Base-by-base conservation (phyloP, 352 stramenopile genomes). In the Elongisporangium senticosum region DNA sequence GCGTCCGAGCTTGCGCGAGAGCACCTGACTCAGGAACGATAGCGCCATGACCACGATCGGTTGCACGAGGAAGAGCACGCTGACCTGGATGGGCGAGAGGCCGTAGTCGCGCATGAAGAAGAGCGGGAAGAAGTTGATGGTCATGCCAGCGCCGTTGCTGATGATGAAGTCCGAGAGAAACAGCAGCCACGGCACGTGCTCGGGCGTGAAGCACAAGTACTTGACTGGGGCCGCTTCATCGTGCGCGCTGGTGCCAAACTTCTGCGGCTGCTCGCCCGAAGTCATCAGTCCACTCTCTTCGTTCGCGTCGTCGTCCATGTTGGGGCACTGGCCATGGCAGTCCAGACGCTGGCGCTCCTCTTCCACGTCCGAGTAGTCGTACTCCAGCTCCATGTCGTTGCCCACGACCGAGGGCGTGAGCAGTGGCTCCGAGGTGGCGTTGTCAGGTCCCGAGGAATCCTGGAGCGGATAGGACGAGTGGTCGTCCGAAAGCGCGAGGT, bases 341-440 rank as follows among this genome's bases (percentile, higher is more conserved):
- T 17, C 33, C 33, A 17, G 11, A 17, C 13, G 33, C 33, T 43
- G 33, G 33, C 33, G 23, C 7, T 60, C 55, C 19, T 20, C 14
- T 55, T 60, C 55, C 23, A 43, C 28, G 17, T 60, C 55, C 23
- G 55, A 60, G 19, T 60, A 60, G 52, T 60, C 39, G 55, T 53
- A 60, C 20, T 60, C 39, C 22, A 84, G 59, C 22, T 81, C 43
- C 22, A 60, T 40, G 26, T 55, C 76, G 51, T 83, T 82, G 47
- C 77, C 77, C 7, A 77, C 74, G 13, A 89, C 64, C 21, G 73
- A 82, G 7, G 82, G 82, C 47, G 82, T 92, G 17, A 66, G 69
- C 50, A 92, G 51, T 17, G 67, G 72, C 2, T 80, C 33, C 33
- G 33, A 43, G 0, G 33, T 43, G 33, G 8, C 33, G 33, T 43